A percentile compares a stretch with the other conserved stretches of the same genome.
Conservation (phyloP, 1,139 yeast species). For the Diutina scorzettiae region DNA sequence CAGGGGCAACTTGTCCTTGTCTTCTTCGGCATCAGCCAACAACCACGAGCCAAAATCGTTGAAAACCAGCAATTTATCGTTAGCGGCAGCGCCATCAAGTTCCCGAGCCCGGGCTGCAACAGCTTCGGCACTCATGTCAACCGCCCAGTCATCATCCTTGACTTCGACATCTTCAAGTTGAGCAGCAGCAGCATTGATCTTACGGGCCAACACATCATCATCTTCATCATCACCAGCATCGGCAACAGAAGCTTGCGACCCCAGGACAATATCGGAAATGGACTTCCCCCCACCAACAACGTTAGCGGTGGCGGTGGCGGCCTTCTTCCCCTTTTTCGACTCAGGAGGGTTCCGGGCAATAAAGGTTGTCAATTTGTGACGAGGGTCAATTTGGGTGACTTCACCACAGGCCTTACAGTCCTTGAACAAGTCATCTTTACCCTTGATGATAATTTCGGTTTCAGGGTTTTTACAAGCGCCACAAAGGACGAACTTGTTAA, state of each 20-base stretch:
- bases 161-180: constrained; percentile 42
- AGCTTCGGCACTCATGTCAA: constrained; percentile 95
- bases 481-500: constrained; percentile 85
- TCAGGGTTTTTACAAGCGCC: constrained; percentile 96
- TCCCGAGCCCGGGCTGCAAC: constrained; percentile 87
- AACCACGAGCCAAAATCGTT: constrained; percentile 91
- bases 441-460: constrained; percentile 78
- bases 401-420: constrained; percentile 99
- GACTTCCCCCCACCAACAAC: constrained; percentile 84
- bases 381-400: constrained; percentile 70
- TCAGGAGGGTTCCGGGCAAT: constrained; percentile 86
- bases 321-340: constrained; percentile 39
- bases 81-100: constrained; percentile 50
- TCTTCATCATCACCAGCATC: constrained; percentile 37
- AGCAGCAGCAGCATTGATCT: constrained; percentile 56
- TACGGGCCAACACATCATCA: constrained; percentile 68
- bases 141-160: constrained; percentile 94
- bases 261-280: constrained; percentile 60
- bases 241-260: constrained; percentile 16
- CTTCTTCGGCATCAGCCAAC: constrained; percentile 37
- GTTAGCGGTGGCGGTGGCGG: constrained; percentile 87
- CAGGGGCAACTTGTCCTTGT: constrained; percentile 49
- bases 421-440: constrained; percentile 66
- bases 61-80: constrained; percentile 32
- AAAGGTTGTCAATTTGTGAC: constrained; percentile 77